These are phyloP conservation scores for Paraphaeosphaeria sporulosa DNA, from an alignment of 2,329 filamentous ascomycete genomes.

Conservation along the genomic window DNA sequence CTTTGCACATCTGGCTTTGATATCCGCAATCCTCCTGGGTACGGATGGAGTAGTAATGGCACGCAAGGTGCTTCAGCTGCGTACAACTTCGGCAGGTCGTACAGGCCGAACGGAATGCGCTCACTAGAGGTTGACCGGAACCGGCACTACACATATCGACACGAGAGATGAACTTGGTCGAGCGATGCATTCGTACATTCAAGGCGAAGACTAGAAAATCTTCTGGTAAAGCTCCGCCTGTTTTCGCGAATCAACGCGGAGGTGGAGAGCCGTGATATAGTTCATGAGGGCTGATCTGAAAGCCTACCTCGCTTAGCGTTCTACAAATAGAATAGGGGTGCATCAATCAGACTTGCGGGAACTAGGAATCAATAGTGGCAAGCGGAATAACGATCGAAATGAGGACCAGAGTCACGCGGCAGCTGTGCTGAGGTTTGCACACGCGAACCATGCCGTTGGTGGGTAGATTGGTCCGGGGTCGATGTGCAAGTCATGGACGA, in stretches of 20 bases:
- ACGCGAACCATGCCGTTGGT: not conserved
- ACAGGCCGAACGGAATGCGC: not conserved
- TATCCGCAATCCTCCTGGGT: too few species aligned
- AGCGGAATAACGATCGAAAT: not conserved
- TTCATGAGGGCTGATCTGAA: not conserved
- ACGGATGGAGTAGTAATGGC: not conserved
- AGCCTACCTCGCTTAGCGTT: not conserved
- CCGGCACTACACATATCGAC: not conserved
- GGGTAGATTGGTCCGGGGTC: not conserved
- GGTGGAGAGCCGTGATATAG: not conserved
- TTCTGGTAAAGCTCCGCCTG: not conserved
- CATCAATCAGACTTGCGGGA: not conserved
- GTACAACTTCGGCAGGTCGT: too few species aligned
- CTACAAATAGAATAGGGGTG: constrained; percentile 1
- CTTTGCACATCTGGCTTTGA: too few species aligned
- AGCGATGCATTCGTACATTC: too few species aligned
- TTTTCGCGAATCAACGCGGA: not conserved
- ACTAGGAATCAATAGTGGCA: not conserved
- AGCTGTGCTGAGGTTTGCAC: not conserved
- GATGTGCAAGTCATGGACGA: not conserved
- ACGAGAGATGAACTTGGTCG: too few species aligned
- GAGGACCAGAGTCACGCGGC: not conserved
- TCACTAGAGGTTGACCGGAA: not conserved
- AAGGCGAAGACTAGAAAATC: not conserved
- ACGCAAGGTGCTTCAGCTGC: too few species aligned